Evolutionary conservation across 768 basidiomycete genomes (phyloP).

Genomic region (Dentipellis fragilis): DNA sequence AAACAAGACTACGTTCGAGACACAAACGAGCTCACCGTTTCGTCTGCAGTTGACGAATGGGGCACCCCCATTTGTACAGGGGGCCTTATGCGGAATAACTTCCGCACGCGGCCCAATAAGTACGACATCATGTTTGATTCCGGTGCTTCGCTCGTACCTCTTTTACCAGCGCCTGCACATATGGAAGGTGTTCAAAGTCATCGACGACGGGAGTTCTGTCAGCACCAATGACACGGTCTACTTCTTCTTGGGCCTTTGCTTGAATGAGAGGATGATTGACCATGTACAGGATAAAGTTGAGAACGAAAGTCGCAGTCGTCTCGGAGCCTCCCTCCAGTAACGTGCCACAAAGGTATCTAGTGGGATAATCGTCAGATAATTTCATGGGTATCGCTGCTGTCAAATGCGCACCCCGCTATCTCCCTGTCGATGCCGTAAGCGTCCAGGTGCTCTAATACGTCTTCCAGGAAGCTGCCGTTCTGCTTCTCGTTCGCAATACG

Average conservation of each 20-base stretch:
- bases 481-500: slow-evolving; percentile 3
- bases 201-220: not conserved
- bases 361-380: not conserved
- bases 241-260: not conserved
- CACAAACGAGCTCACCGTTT: not conserved
- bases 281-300: not conserved
- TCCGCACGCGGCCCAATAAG: not conserved
- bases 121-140: not conserved
- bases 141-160: not conserved
- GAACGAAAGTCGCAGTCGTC: not conserved
- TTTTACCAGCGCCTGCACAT: not conserved
- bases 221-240: not conserved
- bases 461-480: not conserved
- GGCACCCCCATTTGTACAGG: not conserved
- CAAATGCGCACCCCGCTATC: not conserved
- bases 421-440: not conserved
- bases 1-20: not conserved
- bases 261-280: not conserved
- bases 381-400: too few relatives aligned
- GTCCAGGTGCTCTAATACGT: not conserved
- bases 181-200: not conserved
- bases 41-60: not conserved
- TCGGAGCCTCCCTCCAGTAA: not conserved
- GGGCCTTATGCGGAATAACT: not conserved
- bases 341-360: not conserved